Base-by-base conservation (phyloP, 768 basidiomycete species). In the Boletus patriciae region DNA sequence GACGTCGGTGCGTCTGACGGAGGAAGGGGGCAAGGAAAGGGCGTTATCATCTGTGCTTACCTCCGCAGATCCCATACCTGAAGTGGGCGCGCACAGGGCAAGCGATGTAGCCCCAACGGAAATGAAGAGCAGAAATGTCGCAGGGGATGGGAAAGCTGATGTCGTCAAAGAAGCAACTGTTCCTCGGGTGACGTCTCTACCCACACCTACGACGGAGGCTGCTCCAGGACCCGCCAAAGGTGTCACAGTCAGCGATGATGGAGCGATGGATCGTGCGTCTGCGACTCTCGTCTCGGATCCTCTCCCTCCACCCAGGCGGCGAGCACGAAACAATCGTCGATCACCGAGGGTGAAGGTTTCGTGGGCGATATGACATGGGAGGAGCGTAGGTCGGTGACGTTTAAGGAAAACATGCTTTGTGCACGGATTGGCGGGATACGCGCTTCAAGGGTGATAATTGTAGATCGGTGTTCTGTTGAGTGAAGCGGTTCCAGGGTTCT, bases 311-410 rank as follows among this genome's bases (percentile, higher is more conserved):
- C n/a, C n/a, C n/a, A n/a, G n/a, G n/a, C n/a, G n/a, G n/a, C n/a
- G n/a, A 61, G 63, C 34, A 67, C 67, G 6, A 73, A 73, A 42
- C 62, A 36, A 1, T 66, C 66, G 1, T 68, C 71, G 27, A 58
- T 44, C 16, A 56, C 46, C 5, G 71, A 72, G 19, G 66, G 59
- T 3, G 76, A 78, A 46, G n/a, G 72, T 74, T 25, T 25, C 25
- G 4, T 4, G 25, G 4, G 4, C 25, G 25, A 25, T 25, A 73
- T 79, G 29, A 89, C 86, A 4, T 93, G 92, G 92, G 92, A 94
- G 70, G 92, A 93, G 67, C 79, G 85, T 50, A 85, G 92, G 73
- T 68, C 94, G 19, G 78, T 4, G 18, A 78, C 78, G n/a, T n/a
- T 25, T 3, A 25, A 25, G 4, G 25, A 25, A 25, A 25, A 25